Evolutionary conservation across 2,329 filamentous ascomycete species (phyloP), one percentile per base, ranked within the genome.

Genomic region (Blastomyces emzantsi): DNA sequence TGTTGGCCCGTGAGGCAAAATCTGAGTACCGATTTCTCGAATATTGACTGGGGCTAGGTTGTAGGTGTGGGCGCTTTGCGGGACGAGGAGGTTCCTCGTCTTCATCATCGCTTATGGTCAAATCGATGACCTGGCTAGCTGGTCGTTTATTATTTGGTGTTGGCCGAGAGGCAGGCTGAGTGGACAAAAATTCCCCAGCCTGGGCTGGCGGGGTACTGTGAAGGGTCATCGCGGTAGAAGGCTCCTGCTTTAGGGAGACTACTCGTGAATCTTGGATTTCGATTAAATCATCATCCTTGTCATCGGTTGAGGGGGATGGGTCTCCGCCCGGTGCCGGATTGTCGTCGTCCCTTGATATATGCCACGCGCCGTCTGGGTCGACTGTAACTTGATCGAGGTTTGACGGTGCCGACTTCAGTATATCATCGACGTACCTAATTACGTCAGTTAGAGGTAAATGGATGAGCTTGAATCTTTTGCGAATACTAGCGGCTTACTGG

Each of bases 371-470:
- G 67, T 92, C 83, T 0, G 93, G 91, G 70, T 97, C 90, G 52
- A 99, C 90, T 0, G 88, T 92, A 33, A 97, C 92, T 69, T 96
- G 90, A 63, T 97, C 92, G 0, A 88, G 80, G 25, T 84, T 86
- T 51, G 81, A 81, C 0, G 87, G 77, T 0, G 93, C 96, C 43
- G 84, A 86, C 63, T 84, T 81, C 33, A 99, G 78, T 62, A 99
- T 97, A 67, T 96, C 89, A 71, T 88, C 86, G 19, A 96, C 92
- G 73, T 96, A 96, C 71, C 88, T 90, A 68, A 17, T 39, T 33
- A 17, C 9, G 45, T 61, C 51, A 61, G 63, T 65, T 56, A 69
- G 39, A 54, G 8, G 30, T 54, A 39, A 55, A 55, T 55, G 52
- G 28, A 19, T 30, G 17, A 11, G 33, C 8, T 36, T 36, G 33